phyloP scores from a whole-genome alignment of 2,329 filamentous ascomycete species.

The Claviceps digitariae region DNA sequence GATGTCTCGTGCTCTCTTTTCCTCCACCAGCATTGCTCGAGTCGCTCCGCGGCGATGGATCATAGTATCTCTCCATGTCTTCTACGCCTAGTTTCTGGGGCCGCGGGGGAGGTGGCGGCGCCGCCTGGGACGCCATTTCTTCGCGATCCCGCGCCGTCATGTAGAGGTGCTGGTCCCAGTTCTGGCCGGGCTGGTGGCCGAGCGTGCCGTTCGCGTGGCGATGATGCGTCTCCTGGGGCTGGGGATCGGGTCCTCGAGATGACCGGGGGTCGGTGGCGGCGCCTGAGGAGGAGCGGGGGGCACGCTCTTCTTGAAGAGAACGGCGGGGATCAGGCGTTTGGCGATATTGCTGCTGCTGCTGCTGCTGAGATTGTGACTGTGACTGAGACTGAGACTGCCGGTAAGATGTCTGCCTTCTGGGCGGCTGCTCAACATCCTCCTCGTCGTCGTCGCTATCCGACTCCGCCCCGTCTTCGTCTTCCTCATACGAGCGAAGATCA shows the following conservation, averaged over 20 bases:
- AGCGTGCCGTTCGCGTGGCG: slow-evolving; percentile 9
- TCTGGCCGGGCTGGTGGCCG: slow-evolving; percentile 10
- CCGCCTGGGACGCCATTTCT: slow-evolving; percentile 13
- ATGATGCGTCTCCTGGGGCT: slow-evolving; percentile 9
- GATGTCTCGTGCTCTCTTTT: slow-evolving; percentile 20
- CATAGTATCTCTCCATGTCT: slow-evolving; percentile 21
- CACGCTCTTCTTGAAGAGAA: slow-evolving; percentile 3
- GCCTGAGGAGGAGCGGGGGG: background rate
- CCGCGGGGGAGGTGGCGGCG: slow-evolving; percentile 23
- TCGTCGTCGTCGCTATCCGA: slow-evolving; percentile 20
- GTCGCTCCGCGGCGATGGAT: slow-evolving; percentile 12
- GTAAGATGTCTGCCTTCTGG: background rate
- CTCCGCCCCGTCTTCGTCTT: slow-evolving; percentile 23
- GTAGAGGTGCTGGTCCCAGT: slow-evolving; percentile 6
- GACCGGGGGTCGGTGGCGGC: slow-evolving; percentile 4
- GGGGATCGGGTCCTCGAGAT: slow-evolving; percentile 11
- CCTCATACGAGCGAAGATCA: slow-evolving; percentile 28
- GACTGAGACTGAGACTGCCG: slow-evolving; percentile 3
- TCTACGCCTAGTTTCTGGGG: slow-evolving; percentile 24
- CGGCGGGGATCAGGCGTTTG: slow-evolving; percentile 3
- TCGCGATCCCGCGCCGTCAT: slow-evolving; percentile 16
- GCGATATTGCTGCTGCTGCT: slow-evolving; percentile 7
- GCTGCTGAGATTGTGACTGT: slow-evolving; percentile 1
- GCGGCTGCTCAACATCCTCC: slow-evolving; percentile 17
- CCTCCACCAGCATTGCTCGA: slow-evolving; percentile 6